These are phyloP conservation scores for Macrophomina pseudophaseolina DNA, from an alignment of 2,329 filamentous ascomycete genomes.

Conservation along the genomic window DNA sequence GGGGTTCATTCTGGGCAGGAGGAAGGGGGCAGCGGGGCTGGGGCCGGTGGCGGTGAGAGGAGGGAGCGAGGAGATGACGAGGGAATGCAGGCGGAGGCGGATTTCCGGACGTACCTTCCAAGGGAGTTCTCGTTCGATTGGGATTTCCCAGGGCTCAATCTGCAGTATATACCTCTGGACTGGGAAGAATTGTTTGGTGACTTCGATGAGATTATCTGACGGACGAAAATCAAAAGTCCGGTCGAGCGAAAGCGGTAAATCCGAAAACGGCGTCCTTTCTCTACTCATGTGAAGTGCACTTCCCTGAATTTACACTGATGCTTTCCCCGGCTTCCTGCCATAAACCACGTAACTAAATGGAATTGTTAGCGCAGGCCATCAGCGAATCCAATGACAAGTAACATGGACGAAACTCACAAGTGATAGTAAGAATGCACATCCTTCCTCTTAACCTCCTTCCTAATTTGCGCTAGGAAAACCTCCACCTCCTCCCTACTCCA, in stretches of 20 bases:
- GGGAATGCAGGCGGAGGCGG: slow-evolving; percentile 46
- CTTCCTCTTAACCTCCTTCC: slow-evolving; percentile 33
- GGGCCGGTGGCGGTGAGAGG: neutral
- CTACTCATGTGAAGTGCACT: neutral
- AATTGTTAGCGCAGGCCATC: neutral
- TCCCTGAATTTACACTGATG: neutral
- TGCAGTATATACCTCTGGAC: slow-evolving; percentile 55
- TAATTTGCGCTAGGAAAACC: slow-evolving; percentile 39
- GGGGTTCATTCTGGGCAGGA: neutral
- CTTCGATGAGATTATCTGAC: slow-evolving; percentile 35
- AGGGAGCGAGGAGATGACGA: slow-evolving; percentile 31
- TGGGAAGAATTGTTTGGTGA: slow-evolving; percentile 57
- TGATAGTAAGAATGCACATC: neutral
- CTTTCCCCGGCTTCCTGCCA: slow-evolving; percentile 2
- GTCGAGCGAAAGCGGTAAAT: neutral
- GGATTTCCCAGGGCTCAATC: slow-evolving; percentile 61
- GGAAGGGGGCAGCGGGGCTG: neutral
- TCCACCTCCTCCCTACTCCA: slow-evolving; percentile 51
- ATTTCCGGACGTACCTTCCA: slow-evolving; percentile 60
- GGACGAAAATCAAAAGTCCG: neutral
- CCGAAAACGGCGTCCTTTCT: no score
- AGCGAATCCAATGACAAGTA: neutral
- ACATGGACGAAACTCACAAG: neutral
- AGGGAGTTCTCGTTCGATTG: slow-evolving; percentile 63
- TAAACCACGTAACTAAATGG: neutral